These are phyloP conservation scores for Ligustrum vulgare DNA, from an alignment of 257 asterid genomes.

Conservation along the genomic window DNA sequence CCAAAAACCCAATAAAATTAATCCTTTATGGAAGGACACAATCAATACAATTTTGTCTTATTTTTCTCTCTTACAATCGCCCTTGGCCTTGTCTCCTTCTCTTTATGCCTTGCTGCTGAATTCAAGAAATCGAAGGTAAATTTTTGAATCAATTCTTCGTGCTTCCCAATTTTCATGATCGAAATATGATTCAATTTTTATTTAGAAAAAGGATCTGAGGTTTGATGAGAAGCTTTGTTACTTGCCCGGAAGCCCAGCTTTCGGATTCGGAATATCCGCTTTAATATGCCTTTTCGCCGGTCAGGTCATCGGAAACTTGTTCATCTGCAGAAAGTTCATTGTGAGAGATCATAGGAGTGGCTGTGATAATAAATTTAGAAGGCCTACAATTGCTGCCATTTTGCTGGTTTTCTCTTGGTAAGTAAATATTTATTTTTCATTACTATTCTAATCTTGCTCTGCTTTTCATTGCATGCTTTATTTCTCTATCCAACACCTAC, in stretches of 20 bases:
- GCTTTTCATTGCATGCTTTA: neutral
- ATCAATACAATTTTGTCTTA: constrained; percentile 25
- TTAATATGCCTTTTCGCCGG: constrained; percentile 35
- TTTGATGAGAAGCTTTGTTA: constrained; percentile 65
- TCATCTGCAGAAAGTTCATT: constrained; percentile 38
- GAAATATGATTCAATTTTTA: neutral
- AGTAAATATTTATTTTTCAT: neutral
- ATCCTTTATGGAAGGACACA: constrained; percentile 42
- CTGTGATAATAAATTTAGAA: constrained; percentile 24
- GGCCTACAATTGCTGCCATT: constrained; percentile 38
- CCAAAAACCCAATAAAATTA: neutral
- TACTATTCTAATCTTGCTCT: too few relatives aligned
- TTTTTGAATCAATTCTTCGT: too few relatives aligned
- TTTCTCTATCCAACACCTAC: neutral
- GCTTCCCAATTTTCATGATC: neutral
- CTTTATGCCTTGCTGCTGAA: constrained; percentile 75
- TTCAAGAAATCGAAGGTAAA: constrained; percentile 65
- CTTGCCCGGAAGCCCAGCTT: constrained; percentile 53
- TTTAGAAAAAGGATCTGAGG: constrained; percentile 60
- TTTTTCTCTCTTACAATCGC: constrained; percentile 30
- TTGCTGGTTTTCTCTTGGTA: constrained; percentile 62
- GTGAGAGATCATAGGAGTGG: constrained; percentile 24
- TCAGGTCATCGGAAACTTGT: constrained; percentile 52
- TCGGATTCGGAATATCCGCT: constrained; percentile 57
- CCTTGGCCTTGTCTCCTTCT: constrained; percentile 47